Base-by-base conservation (phyloP, 2,329 filamentous ascomycete genomes). In the Colletotrichum nymphaeae region DNA sequence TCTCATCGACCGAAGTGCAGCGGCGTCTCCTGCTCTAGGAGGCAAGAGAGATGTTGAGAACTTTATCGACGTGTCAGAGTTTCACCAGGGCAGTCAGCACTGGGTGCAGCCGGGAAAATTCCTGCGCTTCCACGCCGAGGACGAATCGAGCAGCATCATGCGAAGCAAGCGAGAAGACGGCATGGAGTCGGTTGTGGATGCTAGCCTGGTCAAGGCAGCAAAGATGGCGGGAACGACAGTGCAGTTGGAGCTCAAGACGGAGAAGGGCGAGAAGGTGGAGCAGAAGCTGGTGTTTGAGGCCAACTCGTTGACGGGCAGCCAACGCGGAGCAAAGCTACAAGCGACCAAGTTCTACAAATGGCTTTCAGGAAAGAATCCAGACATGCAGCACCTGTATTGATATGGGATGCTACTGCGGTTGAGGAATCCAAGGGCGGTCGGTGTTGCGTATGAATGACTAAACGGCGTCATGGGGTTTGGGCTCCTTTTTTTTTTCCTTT, bases 311-410 rank as follows among this genome's bases (percentile, higher is more conserved):
- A 73, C 72, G 24, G 72, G 72, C 28, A 74, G 63, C 52, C 37
- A 42, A 9, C 67, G 67, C 2, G 63, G 68, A 53, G 64, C 57
- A 9, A 42, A 26, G 42, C 60, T 71, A 37, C 72, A 74, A 30
- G 69, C 58, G 22, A 46, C 53, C 14, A 75, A 72, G 63, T 75
- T 75, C 52, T 71, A 72, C 28, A 46, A 55, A 4, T 75, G 72
- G 72, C 46, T 75, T 28, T 64, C 63, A 35, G 28, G n/a, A 11
- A 64, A 58, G 59, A 75, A 74, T 28, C 24, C 46, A 16, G 63
- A 56, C 2, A 69, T 75, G 24, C 60, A 70, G 60, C 63, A 74
- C 24, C n/a, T 70, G 22, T 52, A 24, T 19, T 73, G 55, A 49
- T 11, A 32, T n/a, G 37, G 6, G 19, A n/a, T 3, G 19, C 19